These are phyloP conservation scores for Penstemon barbatus DNA, from an alignment of 257 asterid genomes.

Conservation along the genomic window DNA sequence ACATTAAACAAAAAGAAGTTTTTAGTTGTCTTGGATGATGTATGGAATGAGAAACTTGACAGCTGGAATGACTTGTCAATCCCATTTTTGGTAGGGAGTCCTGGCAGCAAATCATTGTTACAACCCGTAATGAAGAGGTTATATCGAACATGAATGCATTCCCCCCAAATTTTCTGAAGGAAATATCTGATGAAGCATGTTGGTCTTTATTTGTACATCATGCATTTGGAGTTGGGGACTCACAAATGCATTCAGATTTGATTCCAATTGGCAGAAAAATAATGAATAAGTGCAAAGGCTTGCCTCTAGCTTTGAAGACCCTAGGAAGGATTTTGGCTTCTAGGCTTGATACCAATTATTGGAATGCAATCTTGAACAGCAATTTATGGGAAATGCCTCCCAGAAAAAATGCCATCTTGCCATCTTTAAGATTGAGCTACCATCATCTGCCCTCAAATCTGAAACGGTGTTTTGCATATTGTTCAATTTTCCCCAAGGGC, in stretches of 20 bases:
- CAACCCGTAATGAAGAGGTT: conserved; percentile 48
- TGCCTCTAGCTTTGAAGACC: conserved; percentile 56
- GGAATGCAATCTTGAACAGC: conserved; percentile 45
- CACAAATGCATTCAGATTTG: conserved; percentile 26
- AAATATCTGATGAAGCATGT: conserved; percentile 45
- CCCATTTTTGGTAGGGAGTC: conserved; percentile 40
- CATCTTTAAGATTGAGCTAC: conserved; percentile 50
- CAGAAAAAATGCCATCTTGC: conserved; percentile 36
- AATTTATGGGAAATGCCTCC: conserved; percentile 48
- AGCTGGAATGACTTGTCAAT: conserved; percentile 42
- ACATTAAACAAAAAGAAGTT: conserved; percentile 36
- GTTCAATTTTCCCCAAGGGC: conserved; percentile 60
- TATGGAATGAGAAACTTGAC: conserved; percentile 44
- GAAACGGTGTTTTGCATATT: conserved; percentile 49
- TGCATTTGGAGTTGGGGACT: conserved; percentile 34
- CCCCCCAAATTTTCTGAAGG: conserved; percentile 39
- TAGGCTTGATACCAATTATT: conserved; percentile 36
- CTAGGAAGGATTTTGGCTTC: conserved; percentile 44
- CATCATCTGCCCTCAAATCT: conserved; percentile 47
- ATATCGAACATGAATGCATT: conserved; percentile 35
- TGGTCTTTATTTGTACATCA: conserved; percentile 43
- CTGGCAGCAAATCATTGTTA: conserved; percentile 44
- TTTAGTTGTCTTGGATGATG: conserved; percentile 50
- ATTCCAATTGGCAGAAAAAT: conserved; percentile 41
- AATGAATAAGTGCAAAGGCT: conserved; percentile 46